phyloP scores from a whole-genome alignment of 495 filamentous ascomycete genomes.

The Penicillium odoratum region DNA sequence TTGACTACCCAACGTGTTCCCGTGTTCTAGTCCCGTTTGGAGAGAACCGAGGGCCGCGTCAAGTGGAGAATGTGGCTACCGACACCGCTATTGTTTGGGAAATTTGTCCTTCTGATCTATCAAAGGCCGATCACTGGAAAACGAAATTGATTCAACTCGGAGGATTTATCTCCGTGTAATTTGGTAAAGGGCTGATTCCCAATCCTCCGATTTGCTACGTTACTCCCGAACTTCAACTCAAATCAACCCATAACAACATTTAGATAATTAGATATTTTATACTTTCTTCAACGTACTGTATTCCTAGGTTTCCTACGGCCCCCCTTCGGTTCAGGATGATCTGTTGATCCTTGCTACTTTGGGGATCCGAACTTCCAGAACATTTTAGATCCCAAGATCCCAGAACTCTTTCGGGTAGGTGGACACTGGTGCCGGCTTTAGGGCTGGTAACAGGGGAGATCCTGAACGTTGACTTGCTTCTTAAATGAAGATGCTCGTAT shows the following conservation, averaged over 20 bases:
- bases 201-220: constrained; percentile 24
- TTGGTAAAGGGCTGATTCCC: constrained; percentile 11
- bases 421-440: neutral
- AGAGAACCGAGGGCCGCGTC: constrained; percentile 12
- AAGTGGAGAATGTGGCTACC: constrained; percentile 11
- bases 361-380: constrained; percentile 9
- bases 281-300: neutral
- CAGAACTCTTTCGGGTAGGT: neutral
- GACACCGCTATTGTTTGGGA: neutral
- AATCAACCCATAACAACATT: too few relatives aligned
- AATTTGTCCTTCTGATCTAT: too few relatives aligned
- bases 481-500: neutral
- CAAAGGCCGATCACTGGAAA: too few relatives aligned
- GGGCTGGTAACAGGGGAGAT: neutral
- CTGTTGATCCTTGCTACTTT: constrained; percentile 1
- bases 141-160: too few relatives aligned
- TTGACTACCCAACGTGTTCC: constrained; percentile 14
- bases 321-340: constrained; percentile 8
- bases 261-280: too few relatives aligned
- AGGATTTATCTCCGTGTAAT: neutral
- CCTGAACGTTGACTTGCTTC: neutral
- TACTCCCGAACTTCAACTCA: neutral
- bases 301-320: constrained; percentile 2
- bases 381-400: neutral
- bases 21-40: constrained; percentile 14